Percentiles rank a stretch among this genome's conserved stretches.
Evolutionary conservation across 345 rosid genomes (phyloP).

Genomic region (Gossypium thurberi): DNA sequence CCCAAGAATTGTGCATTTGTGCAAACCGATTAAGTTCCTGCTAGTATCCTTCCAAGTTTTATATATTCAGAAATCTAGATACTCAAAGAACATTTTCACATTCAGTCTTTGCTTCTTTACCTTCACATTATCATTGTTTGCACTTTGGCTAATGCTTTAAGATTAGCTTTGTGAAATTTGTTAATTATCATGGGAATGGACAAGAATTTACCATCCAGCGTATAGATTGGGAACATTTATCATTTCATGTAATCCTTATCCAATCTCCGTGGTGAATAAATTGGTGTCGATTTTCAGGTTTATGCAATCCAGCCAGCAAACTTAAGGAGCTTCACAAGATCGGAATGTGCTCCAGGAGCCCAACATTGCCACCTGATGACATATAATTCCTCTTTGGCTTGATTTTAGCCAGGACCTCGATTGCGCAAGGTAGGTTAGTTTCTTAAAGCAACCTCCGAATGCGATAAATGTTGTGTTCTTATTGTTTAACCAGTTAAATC

Average conservation of each 20-base stretch:
- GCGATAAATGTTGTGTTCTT: neutral
- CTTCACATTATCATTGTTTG: neutral
- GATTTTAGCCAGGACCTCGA: neutral
- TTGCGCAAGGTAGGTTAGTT: neutral
- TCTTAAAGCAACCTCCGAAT: conserved; percentile 2
- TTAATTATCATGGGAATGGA: neutral
- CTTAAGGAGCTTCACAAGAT: conserved; percentile 62
- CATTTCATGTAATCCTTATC: neutral
- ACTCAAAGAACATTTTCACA: neutral
- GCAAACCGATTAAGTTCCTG: neutral
- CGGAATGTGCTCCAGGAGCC: conserved; percentile 68
- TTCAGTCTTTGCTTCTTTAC: neutral
- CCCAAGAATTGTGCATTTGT: neutral
- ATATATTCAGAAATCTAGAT: neutral
- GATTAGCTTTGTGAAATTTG: neutral
- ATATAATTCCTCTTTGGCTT: neutral
- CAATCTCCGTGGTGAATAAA: neutral
- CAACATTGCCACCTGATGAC: conserved; percentile 58
- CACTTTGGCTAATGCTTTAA: conserved; percentile 1
- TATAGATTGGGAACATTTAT: neutral
- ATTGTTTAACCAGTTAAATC: neutral
- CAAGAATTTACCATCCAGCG: neutral
- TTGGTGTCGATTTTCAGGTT: conserved; percentile 36
- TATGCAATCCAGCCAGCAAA: conserved; percentile 55
- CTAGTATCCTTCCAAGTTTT: neutral